Conservation (phyloP, 2,329 filamentous ascomycete genomes). For the Xylariaceae sp. region DNA sequence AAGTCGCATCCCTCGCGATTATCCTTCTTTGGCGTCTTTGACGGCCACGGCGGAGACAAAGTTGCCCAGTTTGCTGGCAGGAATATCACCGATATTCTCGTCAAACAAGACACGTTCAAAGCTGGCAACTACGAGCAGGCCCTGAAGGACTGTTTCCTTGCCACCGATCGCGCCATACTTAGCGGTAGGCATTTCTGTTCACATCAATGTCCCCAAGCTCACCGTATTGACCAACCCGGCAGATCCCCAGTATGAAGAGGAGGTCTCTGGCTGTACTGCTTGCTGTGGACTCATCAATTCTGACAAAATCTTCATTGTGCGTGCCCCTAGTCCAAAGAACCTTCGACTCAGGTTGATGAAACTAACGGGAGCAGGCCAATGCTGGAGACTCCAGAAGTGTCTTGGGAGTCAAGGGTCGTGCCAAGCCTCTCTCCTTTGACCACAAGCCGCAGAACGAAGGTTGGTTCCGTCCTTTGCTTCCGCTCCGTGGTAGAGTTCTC, state of each 20-base stretch:
- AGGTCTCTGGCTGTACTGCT: constrained; percentile 96
- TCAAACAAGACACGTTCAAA: constrained; percentile 92
- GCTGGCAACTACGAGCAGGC: constrained; percentile 90
- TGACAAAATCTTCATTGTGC: constrained; percentile 91
- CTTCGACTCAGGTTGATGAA: constrained; percentile 9
- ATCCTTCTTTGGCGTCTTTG: constrained; percentile 96
- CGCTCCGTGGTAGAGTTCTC: constrained; percentile 2
- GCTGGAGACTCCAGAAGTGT: constrained; percentile 95
- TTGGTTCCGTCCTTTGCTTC: constrained; percentile 36
- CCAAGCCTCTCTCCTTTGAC: constrained; percentile 97
- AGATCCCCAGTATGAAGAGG: constrained; percentile 97
- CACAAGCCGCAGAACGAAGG: constrained; percentile 99
- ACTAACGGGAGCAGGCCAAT: constrained; percentile 66
- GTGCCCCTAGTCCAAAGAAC: constrained; percentile 40
- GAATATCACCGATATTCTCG: constrained; percentile 88
- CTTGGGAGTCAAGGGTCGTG: constrained; percentile 91
- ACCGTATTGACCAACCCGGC: constrained; percentile 20
- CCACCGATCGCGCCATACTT: constrained; percentile 91
- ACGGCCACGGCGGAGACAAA: constrained; percentile 95
- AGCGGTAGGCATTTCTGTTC: constrained; percentile 61
- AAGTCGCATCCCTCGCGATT: constrained; percentile 67
- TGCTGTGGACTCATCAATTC: constrained; percentile 85
- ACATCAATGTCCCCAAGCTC: neutral
- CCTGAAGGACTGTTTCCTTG: constrained; percentile 93
- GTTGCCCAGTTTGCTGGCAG: constrained; percentile 91